These are phyloP conservation scores for Fusarium subtropicale DNA, from an alignment of 2,329 filamentous ascomycete genomes.

Conservation along the genomic window DNA sequence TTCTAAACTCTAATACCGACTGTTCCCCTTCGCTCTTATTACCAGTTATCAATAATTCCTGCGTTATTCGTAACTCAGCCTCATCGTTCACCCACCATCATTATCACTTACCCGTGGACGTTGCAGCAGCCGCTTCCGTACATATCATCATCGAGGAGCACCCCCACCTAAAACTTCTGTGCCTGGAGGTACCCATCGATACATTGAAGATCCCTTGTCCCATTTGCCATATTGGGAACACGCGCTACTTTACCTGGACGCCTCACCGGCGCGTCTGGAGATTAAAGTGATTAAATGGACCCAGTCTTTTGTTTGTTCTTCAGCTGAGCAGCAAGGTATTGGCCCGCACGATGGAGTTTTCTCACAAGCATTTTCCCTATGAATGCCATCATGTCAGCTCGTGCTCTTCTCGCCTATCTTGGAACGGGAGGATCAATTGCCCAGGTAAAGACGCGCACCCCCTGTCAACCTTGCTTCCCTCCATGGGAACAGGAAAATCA, in stretches of 20 bases:
- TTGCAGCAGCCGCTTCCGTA: neutral
- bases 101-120: neutral
- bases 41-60: too few relatives aligned
- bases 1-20: too few relatives aligned
- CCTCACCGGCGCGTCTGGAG: conserved; percentile 44
- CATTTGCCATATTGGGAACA: conserved; percentile 28
- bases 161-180: conserved; percentile 7
- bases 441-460: conserved; percentile 37
- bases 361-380: neutral
- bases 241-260: conserved; percentile 33
- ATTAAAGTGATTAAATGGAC: conserved; percentile 44
- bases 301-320: conserved; percentile 39
- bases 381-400: conserved; percentile 26
- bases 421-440: conserved; percentile 44
- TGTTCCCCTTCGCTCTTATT: too few relatives aligned
- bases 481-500: conserved; percentile 15
- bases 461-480: conserved; percentile 30
- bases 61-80: neutral
- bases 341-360: neutral
- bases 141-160: neutral
- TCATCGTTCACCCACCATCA: neutral
- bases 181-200: conserved; percentile 25
- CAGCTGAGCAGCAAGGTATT: conserved; percentile 17
- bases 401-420: conserved; percentile 46
- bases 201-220: conserved; percentile 15